A percentile compares a stretch with the other conserved stretches of the same genome.
Conservation (phyloP, 1,284 basidiomycete species). For the Microstroma glucosiphilum region DNA sequence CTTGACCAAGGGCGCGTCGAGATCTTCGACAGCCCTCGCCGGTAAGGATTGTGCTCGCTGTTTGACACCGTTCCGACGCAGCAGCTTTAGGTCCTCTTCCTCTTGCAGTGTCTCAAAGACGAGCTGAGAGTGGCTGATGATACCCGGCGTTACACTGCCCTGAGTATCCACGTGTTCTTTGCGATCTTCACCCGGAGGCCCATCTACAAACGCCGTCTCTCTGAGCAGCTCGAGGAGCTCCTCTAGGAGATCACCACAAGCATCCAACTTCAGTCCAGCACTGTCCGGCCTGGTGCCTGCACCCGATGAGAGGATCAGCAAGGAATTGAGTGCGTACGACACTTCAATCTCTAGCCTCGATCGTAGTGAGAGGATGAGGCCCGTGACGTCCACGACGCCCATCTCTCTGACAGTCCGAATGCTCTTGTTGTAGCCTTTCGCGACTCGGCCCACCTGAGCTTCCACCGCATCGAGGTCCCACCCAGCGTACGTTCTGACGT, state of each 20-base stretch:
- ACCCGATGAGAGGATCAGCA: slow-evolving; percentile 71
- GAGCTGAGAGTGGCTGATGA: slow-evolving; percentile 14
- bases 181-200: slow-evolving; percentile 51
- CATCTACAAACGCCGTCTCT: slow-evolving; percentile 65
- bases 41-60: slow-evolving; percentile 19
- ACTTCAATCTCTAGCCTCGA: slow-evolving; percentile 77
- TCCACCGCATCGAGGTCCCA: slow-evolving; percentile 72
- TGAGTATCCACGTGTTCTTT: slow-evolving; percentile 26
- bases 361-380: slow-evolving; percentile 78
- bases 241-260: slow-evolving; percentile 74
- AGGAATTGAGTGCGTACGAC: slow-evolving; percentile 79
- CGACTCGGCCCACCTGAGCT: slow-evolving; percentile 58
- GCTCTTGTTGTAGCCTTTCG: slow-evolving; percentile 56
- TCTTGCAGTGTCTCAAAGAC: slow-evolving; percentile 37
- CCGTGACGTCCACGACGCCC: slow-evolving; percentile 81
- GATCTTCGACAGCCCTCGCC: neutral
- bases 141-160: no score
- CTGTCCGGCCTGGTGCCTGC: slow-evolving; percentile 56
- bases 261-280: slow-evolving; percentile 62
- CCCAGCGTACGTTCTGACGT: slow-evolving; percentile 73
- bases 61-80: slow-evolving; percentile 20
- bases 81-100: slow-evolving; percentile 35
- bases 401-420: slow-evolving; percentile 70
- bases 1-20: neutral
- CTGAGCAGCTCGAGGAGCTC: slow-evolving; percentile 81